These are phyloP conservation scores for Fraxinus sp. DNA, from an alignment of 305 asterid species.

Conservation along the genomic window DNA sequence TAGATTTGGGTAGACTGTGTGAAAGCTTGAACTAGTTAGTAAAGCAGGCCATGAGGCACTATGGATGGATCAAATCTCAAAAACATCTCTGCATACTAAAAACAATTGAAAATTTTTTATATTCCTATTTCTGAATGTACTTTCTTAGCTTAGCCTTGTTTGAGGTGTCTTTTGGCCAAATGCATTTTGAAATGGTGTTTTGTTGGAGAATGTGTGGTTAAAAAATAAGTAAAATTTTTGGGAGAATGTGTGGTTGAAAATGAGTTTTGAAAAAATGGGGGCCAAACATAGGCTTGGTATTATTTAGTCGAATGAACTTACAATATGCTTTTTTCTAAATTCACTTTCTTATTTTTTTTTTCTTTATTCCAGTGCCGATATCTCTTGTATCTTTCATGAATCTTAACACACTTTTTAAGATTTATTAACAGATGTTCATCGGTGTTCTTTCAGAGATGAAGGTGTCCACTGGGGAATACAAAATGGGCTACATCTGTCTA, in stretches of 20 bases:
- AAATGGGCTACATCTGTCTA: conserved; percentile 91
- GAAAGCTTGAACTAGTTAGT: neutral
- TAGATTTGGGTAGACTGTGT: neutral
- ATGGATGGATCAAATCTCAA: neutral
- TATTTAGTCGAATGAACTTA: neutral
- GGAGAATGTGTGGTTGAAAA: neutral
- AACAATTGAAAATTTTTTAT: neutral
- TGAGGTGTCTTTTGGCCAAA: neutral
- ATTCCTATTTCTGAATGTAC: neutral
- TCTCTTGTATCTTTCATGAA: neutral
- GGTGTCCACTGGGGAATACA: conserved; percentile 98
- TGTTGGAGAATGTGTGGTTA: neutral
- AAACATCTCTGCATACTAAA: neutral
- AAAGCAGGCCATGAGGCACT: neutral
- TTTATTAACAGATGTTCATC: conserved; percentile 11
- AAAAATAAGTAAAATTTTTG: too few species aligned
- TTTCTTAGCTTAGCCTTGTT: neutral
- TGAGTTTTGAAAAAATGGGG: neutral
- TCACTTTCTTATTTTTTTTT: neutral
- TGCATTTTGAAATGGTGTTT: neutral
- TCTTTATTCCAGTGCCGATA: neutral
- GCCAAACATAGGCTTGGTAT: neutral
- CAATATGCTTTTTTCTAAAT: neutral
- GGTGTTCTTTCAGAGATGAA: conserved; percentile 66
- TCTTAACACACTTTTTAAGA: neutral